phyloP scores from a whole-genome alignment of 2,329 filamentous ascomycete species.

The Colletotrichum sublineola region DNA sequence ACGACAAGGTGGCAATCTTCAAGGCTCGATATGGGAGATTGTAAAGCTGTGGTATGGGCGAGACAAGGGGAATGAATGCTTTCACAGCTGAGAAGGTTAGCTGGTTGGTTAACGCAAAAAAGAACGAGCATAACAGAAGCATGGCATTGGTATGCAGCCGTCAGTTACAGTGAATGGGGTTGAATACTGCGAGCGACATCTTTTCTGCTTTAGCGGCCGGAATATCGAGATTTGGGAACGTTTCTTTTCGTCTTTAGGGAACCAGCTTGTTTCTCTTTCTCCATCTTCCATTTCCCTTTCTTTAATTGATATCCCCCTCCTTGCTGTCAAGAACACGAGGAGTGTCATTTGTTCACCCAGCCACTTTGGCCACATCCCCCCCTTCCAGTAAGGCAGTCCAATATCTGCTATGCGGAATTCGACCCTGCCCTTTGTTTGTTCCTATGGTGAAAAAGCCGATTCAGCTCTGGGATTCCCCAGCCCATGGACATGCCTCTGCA shows the following conservation, averaged over 20 bases:
- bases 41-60: conserved; percentile 43
- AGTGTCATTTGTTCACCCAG: not conserved
- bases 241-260: conserved; percentile 7
- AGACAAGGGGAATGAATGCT: not conserved
- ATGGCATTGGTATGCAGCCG: conserved; percentile 15
- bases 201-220: not conserved
- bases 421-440: not conserved
- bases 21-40: conserved; percentile 76
- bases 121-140: conserved; percentile 13
- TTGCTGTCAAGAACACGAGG: conserved; percentile 6
- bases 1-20: conserved; percentile 86
- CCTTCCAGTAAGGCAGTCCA: not conserved
- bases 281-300: not conserved
- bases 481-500: not conserved
- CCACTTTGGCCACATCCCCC: not conserved
- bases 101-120: not conserved
- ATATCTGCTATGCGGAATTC: not conserved
- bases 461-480: too few species aligned
- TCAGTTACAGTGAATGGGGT: not conserved
- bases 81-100: not conserved
- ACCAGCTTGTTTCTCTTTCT: not conserved
- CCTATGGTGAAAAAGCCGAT: not conserved
- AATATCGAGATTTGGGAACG: not conserved
- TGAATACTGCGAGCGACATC: not conserved
- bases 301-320: conserved; percentile 35